Conservation (phyloP, 1,284 basidiomycete genomes). For the Austropuccinia psidii region DNA sequence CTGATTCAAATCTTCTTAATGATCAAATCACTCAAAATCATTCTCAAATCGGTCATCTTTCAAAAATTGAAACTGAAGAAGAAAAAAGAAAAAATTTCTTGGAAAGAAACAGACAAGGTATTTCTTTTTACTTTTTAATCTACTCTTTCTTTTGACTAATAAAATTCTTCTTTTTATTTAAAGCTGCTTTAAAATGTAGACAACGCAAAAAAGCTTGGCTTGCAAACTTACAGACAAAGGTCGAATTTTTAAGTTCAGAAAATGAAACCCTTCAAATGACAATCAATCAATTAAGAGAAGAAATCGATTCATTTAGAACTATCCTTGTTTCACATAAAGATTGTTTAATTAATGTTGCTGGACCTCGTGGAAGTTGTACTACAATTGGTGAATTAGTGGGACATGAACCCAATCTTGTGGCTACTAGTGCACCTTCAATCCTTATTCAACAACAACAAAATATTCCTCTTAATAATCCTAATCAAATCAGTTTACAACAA, state of each 20-base stretch:
- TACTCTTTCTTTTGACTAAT: neutral
- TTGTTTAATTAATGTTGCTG: conserved; percentile 39
- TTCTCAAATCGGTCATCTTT: conserved; percentile 43
- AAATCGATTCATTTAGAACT: conserved; percentile 55
- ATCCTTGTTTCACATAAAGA: conserved; percentile 48
- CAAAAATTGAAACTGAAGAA: conserved; percentile 86
- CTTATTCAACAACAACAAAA: conserved; percentile 18
- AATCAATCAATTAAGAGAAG: conserved; percentile 52
- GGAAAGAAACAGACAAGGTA: conserved; percentile 88
- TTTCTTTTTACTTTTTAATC: conserved; percentile 38
- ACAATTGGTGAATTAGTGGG: conserved; percentile 27
- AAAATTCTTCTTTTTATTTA: neutral
- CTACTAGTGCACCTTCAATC: conserved; percentile 10
- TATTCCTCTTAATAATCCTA: too few relatives aligned
- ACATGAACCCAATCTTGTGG: neutral
- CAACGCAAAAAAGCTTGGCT: conserved; percentile 99
- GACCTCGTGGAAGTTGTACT: neutral
- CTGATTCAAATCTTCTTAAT: too few relatives aligned
- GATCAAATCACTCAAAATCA: too few relatives aligned
- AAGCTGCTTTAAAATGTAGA: conserved; percentile 94
- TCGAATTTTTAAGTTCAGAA: conserved; percentile 79
- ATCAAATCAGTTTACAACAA: too few relatives aligned
- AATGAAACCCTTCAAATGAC: conserved; percentile 75
- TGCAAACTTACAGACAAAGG: conserved; percentile 79
- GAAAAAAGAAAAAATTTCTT: conserved; percentile 90